Conservation (phyloP, 148 eudicot species). For the Rhododendron ferrugineum region DNA sequence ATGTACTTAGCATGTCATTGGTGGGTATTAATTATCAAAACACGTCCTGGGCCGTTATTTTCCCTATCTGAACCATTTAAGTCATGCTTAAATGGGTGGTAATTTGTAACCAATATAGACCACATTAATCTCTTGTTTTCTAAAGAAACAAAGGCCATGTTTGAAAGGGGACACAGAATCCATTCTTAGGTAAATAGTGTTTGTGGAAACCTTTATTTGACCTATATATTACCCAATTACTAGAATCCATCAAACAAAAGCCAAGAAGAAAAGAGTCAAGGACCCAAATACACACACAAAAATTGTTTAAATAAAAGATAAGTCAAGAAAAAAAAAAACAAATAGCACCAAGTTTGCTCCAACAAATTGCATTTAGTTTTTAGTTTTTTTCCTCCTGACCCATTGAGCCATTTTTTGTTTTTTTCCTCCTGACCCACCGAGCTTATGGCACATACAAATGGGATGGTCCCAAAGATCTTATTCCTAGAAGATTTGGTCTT, state of each 20-base stretch:
- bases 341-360: background rate
- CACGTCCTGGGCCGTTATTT: too few species aligned
- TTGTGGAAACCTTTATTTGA: background rate
- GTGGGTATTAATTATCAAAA: too few species aligned
- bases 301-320: background rate
- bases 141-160: background rate
- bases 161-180: background rate
- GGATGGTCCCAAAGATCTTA: background rate
- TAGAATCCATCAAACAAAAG: background rate
- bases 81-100: background rate
- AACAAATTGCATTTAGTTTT: background rate
- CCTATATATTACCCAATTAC: background rate
- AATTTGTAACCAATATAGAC: background rate
- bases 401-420: too few species aligned
- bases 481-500: background rate
- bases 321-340: background rate
- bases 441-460: background rate
- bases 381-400: too few species aligned
- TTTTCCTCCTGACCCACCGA: background rate
- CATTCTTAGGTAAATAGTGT: background rate
- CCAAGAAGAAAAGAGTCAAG: background rate
- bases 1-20: too few species aligned
- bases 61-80: too few species aligned
- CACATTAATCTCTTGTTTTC: background rate
- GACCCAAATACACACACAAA: background rate